These are phyloP conservation scores for Ophiostoma ulmi DNA, from an alignment of 2,329 filamentous ascomycete genomes.

Conservation along the genomic window DNA sequence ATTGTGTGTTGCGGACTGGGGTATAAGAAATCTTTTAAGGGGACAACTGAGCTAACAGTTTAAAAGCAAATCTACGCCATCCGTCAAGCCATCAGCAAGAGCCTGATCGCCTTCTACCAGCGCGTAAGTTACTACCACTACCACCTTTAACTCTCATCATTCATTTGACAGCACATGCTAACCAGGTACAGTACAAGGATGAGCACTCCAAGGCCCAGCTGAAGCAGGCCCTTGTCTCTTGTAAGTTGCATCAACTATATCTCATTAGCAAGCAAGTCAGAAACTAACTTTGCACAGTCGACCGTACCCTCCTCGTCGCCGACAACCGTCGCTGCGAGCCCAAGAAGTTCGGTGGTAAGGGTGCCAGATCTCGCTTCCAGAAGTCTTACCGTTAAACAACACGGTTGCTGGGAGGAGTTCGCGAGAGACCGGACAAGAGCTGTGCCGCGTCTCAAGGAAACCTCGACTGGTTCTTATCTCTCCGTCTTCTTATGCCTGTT, in stretches of 20 bases:
- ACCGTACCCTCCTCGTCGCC: constrained; percentile 74
- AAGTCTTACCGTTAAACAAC: constrained; percentile 91
- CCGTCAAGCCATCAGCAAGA: constrained; percentile 98
- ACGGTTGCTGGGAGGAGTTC: constrained; percentile 7
- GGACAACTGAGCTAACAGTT: constrained; percentile 20
- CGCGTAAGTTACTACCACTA: constrained; percentile 44
- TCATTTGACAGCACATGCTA: neutral
- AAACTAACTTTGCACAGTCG: constrained; percentile 25
- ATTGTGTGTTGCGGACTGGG: neutral
- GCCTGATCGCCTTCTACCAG: constrained; percentile 47
- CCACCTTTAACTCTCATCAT: neutral
- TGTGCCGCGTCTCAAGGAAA: constrained; percentile 14
- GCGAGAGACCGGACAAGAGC: constrained; percentile 14
- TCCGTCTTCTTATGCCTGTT: constrained; percentile 7
- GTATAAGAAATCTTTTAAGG: constrained; percentile 17
- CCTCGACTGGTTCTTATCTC: constrained; percentile 1
- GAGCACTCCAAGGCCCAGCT: constrained; percentile 99
- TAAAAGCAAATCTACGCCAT: constrained; percentile 61
- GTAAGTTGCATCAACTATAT: constrained; percentile 20
- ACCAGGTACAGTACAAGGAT: constrained; percentile 86
- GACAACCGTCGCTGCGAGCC: constrained; percentile 99
- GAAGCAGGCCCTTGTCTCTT: constrained; percentile 93
- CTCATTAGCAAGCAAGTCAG: too few relatives aligned
- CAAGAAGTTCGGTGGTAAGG: constrained; percentile 94
- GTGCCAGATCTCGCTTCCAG: constrained; percentile 94